Percentiles rank a stretch among this genome's conserved stretches.
Conservation (phyloP, 1,284 basidiomycete species). For the Microbotryum saponariae region DNA sequence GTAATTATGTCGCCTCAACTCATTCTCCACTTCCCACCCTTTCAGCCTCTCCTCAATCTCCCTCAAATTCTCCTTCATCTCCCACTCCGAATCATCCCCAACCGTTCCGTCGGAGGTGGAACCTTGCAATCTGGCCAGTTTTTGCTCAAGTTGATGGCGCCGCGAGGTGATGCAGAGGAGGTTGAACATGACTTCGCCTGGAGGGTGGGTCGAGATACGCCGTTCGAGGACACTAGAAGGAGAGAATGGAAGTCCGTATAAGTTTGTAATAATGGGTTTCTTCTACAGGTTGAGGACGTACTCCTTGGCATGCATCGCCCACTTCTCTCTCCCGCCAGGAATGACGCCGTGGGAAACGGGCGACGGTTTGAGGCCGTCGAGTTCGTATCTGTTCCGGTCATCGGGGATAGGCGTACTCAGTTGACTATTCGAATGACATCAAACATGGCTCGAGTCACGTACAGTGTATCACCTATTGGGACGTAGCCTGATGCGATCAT, state of each 20-base stretch:
- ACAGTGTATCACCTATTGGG: conserved; percentile 64
- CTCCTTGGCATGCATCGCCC: conserved; percentile 58
- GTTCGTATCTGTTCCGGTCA: conserved; percentile 53
- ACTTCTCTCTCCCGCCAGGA: conserved; percentile 51
- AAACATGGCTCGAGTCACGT: no score
- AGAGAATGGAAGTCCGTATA: background rate
- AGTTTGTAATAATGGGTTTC: background rate
- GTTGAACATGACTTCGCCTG: conserved; percentile 64
- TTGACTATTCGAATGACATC: no score
- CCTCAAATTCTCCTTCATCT: conserved; percentile 40
- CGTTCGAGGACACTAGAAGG: conserved; percentile 15
- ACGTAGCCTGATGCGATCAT: conserved; percentile 55
- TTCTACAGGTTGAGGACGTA: conserved; percentile 45
- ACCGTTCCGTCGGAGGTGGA: conserved; percentile 42
- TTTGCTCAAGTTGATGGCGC: conserved; percentile 9
- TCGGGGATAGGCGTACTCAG: no score
- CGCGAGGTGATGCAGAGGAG: conserved; percentile 48
- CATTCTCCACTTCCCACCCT: conserved; percentile 76
- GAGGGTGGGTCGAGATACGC: conserved; percentile 44
- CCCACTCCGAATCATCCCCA: conserved; percentile 48
- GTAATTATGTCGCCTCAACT: conserved; percentile 70
- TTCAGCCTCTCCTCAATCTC: conserved; percentile 67
- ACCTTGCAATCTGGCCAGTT: background rate
- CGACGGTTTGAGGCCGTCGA: conserved; percentile 72
- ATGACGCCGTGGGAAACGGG: conserved; percentile 66